These are phyloP conservation scores for Lepidium africanum DNA, from an alignment of 345 rosid species.

Conservation along the genomic window DNA sequence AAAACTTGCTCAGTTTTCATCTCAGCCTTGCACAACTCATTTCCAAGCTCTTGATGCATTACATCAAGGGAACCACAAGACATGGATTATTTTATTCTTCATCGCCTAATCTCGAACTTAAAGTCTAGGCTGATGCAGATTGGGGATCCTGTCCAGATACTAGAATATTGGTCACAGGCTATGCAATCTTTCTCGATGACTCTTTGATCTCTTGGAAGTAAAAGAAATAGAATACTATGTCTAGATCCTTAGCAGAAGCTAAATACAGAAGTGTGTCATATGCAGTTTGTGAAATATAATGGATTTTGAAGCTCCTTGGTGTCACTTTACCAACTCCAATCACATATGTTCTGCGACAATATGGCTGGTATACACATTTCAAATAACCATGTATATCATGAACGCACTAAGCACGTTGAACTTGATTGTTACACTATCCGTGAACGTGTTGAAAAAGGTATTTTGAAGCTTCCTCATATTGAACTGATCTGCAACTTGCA, in stretches of 20 bases:
- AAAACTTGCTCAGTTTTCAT: not conserved
- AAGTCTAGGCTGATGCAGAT: not conserved
- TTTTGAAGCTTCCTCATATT: too few species aligned
- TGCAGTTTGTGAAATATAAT: too few species aligned
- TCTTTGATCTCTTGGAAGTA: not conserved
- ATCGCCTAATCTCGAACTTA: not conserved
- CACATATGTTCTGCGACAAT: not conserved
- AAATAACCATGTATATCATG: not conserved
- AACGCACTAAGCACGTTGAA: not conserved
- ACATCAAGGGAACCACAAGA: too few species aligned
- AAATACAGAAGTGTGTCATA: not conserved
- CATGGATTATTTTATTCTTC: not conserved
- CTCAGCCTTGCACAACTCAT: not conserved
- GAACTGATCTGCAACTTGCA: not conserved
- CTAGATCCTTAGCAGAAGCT: not conserved
- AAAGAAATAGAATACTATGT: too few species aligned
- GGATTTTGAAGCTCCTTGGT: not conserved
- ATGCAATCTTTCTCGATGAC: not conserved
- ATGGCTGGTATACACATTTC: not conserved
- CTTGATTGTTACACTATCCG: not conserved
- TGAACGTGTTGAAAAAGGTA: too few species aligned
- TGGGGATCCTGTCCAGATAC: not conserved
- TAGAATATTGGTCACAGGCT: not conserved
- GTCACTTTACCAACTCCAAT: not conserved
- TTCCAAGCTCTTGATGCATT: too few species aligned